A percentile compares a stretch with the other conserved stretches of the same genome.
phyloP scores from a whole-genome alignment of 495 filamentous ascomycete genomes.

The Aspergillus coremiiformis region DNA sequence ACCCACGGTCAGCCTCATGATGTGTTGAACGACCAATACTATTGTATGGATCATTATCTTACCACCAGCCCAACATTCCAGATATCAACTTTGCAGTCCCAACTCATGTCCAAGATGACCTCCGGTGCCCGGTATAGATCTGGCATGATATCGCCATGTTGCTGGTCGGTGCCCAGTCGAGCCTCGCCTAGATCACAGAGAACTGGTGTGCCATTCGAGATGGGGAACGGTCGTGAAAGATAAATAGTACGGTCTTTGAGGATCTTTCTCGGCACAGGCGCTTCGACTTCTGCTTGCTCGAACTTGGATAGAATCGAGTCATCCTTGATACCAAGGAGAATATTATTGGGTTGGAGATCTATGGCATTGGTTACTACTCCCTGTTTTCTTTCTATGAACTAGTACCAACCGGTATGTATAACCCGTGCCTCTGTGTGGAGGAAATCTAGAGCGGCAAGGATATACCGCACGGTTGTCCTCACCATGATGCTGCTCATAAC shows the following conservation, averaged over 20 bases:
- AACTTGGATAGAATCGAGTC: slow-evolving; percentile 21
- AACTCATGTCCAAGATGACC: slow-evolving; percentile 30
- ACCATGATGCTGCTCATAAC: slow-evolving; percentile 15
- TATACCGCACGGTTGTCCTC: slow-evolving; percentile 18
- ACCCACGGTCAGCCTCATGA: slow-evolving; percentile 4
- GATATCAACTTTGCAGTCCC: slow-evolving; percentile 36
- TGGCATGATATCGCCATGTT: slow-evolving; percentile 25
- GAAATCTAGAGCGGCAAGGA: slow-evolving; percentile 34
- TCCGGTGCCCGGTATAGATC: slow-evolving; percentile 37
- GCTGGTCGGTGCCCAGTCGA: slow-evolving; percentile 21
- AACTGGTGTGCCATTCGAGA: slow-evolving; percentile 15
- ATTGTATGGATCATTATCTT: slow-evolving; percentile 7
- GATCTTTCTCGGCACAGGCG: slow-evolving; percentile 21
- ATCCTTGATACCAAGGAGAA: slow-evolving; percentile 25
- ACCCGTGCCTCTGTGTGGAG: slow-evolving; percentile 34
- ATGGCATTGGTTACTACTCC: background rate
- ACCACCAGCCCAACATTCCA: slow-evolving; percentile 42
- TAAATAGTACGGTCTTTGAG: slow-evolving; percentile 19
- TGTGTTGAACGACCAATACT: background rate
- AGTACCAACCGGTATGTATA: slow-evolving; percentile 39
- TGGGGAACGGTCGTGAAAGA: slow-evolving; percentile 16
- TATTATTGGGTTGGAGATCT: slow-evolving; percentile 26
- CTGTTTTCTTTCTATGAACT: background rate
- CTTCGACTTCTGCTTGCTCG: slow-evolving; percentile 19
- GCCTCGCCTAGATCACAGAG: slow-evolving; percentile 28